Evolutionary conservation across 1,139 yeast species (phyloP), one percentile per base, ranked within the genome.

Genomic region (Sugiyamaella grinbergsii): DNA sequence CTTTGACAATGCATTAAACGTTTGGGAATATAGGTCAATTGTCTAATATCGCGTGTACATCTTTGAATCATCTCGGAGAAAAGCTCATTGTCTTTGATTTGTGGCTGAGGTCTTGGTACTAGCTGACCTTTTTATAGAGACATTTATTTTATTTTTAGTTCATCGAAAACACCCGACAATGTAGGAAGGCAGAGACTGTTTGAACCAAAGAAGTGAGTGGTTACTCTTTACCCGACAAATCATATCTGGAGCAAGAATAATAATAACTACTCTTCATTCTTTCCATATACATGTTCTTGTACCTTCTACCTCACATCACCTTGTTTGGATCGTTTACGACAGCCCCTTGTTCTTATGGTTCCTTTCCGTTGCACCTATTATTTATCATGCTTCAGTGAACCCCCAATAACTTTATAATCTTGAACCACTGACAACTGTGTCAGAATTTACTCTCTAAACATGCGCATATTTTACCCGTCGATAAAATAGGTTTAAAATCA

Each of bases 11-110:
- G 37, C 37, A 32, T 5, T 6, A 15, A 29, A 16, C 6, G 13
- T 13, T 29, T 16, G 13, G 16, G 6, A 29, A 23, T 23, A 23
- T 23, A 23, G 5, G 8, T 23, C 15, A 34, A 26, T 38, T 38
- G 32, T 38, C 42, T 24, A 20, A 13, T 23, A 24, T 38, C 42
- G 42, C 42, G 32, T 24, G 13, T 20, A 32, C 22, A 10, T n/a
- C 32, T 38, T 38, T 38, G 31, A 38, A 24, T 16, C 42, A 26
- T 24, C 16, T 29, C 13, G 33, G 13, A 29, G 33, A n/a, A 7
- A 16, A 29, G 13, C 13, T 13, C 13, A 15, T 29, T 29, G 33
- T n/a, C 33, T 11, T 29, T 29, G 13, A n/a, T 3, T 11, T 29
- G 33, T 26, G 7, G 7, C 33, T 16, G 13, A 29, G n/a, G n/a